Evolutionary conservation across 805 yeast species (phyloP).

Genomic region (Saturnispora kantuleensis): DNA sequence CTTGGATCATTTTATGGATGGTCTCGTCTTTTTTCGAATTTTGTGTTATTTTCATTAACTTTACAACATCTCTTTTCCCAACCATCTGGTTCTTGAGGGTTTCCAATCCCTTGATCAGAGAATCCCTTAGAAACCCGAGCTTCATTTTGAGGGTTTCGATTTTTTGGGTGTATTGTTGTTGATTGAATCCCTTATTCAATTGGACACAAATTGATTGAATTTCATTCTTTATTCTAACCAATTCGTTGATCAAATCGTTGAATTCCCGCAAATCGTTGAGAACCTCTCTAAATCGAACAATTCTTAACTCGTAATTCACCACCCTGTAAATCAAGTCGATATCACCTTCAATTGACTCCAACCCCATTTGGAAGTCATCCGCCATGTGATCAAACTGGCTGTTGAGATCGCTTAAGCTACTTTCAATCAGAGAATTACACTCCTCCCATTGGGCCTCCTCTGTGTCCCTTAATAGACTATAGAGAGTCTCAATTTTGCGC

Average conservation of each 20-base stretch:
- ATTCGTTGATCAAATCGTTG: slow-evolving; percentile 19
- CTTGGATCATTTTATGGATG: slow-evolving; percentile 9
- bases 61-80: slow-evolving; percentile 8
- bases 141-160: slow-evolving; percentile 2
- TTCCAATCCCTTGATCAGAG: neutral
- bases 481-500: slow-evolving; percentile 4
- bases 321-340: slow-evolving; percentile 13
- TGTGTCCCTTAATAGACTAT: slow-evolving; percentile 4
- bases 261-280: slow-evolving; percentile 29
- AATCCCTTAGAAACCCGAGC: slow-evolving; percentile 2
- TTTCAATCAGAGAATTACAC: slow-evolving; percentile 5
- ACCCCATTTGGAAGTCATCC: slow-evolving; percentile 17
- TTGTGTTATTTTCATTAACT: slow-evolving; percentile 8
- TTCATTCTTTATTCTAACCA: slow-evolving; percentile 15
- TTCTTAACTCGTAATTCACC: slow-evolving; percentile 8
- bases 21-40: slow-evolving; percentile 5
- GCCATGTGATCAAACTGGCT: slow-evolving; percentile 21
- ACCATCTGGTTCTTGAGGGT: slow-evolving; percentile 2
- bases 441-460: slow-evolving; percentile 8
- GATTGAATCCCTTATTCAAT: slow-evolving; percentile 6
- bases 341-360: slow-evolving; percentile 12
- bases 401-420: neutral
- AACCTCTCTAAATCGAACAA: slow-evolving; percentile 23
- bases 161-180: neutral
- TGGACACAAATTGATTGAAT: slow-evolving; percentile 15